Evolutionary conservation across 805 yeast species (phyloP).

Genomic region (Huiozyma sinensis): DNA sequence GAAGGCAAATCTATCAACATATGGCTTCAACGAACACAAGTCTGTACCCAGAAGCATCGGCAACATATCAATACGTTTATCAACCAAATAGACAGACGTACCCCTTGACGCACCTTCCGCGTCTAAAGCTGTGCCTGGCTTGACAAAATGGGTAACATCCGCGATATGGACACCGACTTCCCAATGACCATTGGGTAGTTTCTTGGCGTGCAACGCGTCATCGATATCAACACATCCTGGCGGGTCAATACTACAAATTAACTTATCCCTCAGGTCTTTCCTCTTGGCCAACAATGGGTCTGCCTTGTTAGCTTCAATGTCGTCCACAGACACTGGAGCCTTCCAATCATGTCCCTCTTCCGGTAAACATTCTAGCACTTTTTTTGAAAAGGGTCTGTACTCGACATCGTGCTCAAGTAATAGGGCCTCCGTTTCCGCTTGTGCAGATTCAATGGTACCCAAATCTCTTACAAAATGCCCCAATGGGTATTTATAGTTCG

Average conservation of each 20-base stretch:
- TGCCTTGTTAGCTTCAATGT: conserved; percentile 42
- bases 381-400: conserved; percentile 87
- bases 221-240: conserved; percentile 98
- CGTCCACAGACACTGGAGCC: conserved; percentile 57
- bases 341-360: conserved; percentile 88
- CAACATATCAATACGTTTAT: conserved; percentile 96
- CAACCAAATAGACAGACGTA: conserved; percentile 93
- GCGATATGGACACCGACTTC: conserved; percentile 99
- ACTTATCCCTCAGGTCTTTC: conserved; percentile 74
- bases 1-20: conserved; percentile 92
- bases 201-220: conserved; percentile 87
- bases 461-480: conserved; percentile 89
- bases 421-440: conserved; percentile 93
- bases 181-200: conserved; percentile 82
- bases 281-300: conserved; percentile 45
- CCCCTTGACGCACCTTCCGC: conserved; percentile 96
- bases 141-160: conserved; percentile 95
- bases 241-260: conserved; percentile 94
- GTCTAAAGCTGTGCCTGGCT: conserved; percentile 84
- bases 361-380: conserved; percentile 88
- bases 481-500: conserved; percentile 71
- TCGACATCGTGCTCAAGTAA: conserved; percentile 92
- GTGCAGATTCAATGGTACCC: conserved; percentile 84
- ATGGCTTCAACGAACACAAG: conserved; percentile 87
- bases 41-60: conserved; percentile 94